Conservation (phyloP, 2,329 filamentous ascomycete genomes). For the Fusarium proliferatum region DNA sequence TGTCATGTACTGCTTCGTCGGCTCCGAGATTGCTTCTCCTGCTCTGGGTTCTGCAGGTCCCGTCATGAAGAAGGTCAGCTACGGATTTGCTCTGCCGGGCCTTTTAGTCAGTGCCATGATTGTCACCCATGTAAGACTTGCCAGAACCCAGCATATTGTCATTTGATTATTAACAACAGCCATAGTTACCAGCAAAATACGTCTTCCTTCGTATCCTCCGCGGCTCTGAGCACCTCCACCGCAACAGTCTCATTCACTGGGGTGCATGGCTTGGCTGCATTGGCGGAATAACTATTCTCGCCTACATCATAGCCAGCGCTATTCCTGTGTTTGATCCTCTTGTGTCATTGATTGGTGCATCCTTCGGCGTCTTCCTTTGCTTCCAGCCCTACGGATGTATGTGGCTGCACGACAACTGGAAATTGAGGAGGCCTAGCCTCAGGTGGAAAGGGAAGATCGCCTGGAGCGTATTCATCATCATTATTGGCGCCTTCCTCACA, state of each 20-base stretch:
- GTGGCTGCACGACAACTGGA: slow-evolving; percentile 35
- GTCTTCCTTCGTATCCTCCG: slow-evolving; percentile 47
- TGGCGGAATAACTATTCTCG: slow-evolving; percentile 8
- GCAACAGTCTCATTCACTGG: slow-evolving; percentile 46
- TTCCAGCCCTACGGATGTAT: slow-evolving; percentile 36
- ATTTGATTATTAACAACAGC: background rate
- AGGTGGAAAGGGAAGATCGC: slow-evolving; percentile 9
- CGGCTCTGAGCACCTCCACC: slow-evolving; percentile 45
- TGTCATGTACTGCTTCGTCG: slow-evolving; percentile 60
- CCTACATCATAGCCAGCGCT: slow-evolving; percentile 35
- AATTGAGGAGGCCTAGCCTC: background rate
- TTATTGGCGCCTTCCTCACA: slow-evolving; percentile 26
- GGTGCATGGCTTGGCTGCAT: slow-evolving; percentile 43
- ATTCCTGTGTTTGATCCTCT: slow-evolving; percentile 32
- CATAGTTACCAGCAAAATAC: slow-evolving; percentile 41
- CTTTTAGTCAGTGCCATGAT: slow-evolving; percentile 45
- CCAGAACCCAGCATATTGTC: background rate
- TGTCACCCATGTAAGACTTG: slow-evolving; percentile 43
- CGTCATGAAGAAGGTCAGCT: slow-evolving; percentile 56
- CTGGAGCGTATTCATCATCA: slow-evolving; percentile 23
- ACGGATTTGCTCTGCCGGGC: slow-evolving; percentile 53
- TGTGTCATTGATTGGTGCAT: slow-evolving; percentile 27
- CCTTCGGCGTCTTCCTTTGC: slow-evolving; percentile 33
- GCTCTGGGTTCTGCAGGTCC: slow-evolving; percentile 58
- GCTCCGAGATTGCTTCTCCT: slow-evolving; percentile 58